Evolutionary conservation across 2,329 filamentous ascomycete genomes (phyloP).

Genomic region (Cladorrhinum sp.): DNA sequence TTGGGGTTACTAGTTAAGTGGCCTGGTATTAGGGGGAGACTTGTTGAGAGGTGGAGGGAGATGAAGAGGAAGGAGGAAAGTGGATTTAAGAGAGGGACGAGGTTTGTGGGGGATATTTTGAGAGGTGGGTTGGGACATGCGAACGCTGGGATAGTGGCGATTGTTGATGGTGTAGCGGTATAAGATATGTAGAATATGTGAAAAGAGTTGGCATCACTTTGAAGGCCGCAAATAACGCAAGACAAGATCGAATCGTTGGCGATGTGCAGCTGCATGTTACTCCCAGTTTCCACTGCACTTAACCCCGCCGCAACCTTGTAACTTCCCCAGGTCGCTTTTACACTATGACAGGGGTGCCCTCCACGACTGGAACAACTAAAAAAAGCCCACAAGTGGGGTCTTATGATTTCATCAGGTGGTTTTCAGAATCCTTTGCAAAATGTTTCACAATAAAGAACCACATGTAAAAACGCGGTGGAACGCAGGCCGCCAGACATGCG

Average conservation of each 20-base stretch:
- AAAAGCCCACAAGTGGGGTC: conserved; percentile 12
- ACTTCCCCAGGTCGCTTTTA: conserved; percentile 5
- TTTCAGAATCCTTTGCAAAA: neutral
- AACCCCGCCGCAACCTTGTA: neutral
- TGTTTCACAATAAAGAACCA: neutral
- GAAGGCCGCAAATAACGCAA: too few species aligned
- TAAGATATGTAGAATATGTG: neutral
- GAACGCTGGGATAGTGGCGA: neutral
- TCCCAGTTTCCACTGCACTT: too few species aligned
- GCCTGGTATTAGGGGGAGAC: conserved; percentile 40
- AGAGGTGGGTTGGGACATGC: neutral
- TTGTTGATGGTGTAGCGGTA: neutral
- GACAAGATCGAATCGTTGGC: too few species aligned
- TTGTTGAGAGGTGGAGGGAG: conserved; percentile 16
- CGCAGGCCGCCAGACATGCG: neutral
- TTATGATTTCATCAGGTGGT: neutral
- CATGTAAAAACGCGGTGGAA: neutral
- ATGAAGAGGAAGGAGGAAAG: neutral
- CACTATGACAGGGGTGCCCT: neutral
- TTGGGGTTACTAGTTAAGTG: conserved; percentile 46
- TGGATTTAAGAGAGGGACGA: neutral
- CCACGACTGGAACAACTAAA: conserved; percentile 2
- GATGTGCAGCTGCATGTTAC: too few species aligned
- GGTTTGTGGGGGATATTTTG: neutral
- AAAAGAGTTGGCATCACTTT: too few species aligned